Evolutionary conservation across 305 asterid genomes (phyloP).

Genomic region (Rubia tinctorum): DNA sequence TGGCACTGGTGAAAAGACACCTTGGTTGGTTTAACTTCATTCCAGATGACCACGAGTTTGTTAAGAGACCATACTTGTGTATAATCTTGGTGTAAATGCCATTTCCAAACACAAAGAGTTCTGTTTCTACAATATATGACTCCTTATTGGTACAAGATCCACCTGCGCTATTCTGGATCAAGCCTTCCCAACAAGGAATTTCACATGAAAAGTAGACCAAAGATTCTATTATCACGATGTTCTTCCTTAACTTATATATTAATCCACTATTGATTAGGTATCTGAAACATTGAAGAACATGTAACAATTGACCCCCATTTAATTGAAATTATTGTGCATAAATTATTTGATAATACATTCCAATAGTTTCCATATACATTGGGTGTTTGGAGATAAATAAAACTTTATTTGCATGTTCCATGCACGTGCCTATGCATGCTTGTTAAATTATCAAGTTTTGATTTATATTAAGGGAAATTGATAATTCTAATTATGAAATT

Average conservation of each 20-base stretch:
- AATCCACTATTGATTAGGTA: conserved; percentile 55
- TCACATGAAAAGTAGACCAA: conserved; percentile 77
- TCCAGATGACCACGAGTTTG: conserved; percentile 62
- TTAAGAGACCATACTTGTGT: conserved; percentile 55
- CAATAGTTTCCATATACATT: too few species aligned
- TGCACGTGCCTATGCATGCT: too few species aligned
- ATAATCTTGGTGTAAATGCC: conserved; percentile 44
- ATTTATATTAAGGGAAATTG: too few species aligned
- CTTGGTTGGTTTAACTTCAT: conserved; percentile 52
- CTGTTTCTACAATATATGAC: conserved; percentile 72
- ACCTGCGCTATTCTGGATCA: conserved; percentile 46
- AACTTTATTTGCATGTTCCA: too few species aligned
- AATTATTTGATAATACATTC: too few species aligned
- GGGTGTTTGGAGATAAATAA: too few species aligned
- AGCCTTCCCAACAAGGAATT: conserved; percentile 69
- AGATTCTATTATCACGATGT: conserved; percentile 51
- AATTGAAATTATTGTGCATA: too few species aligned
- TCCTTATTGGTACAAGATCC: conserved; percentile 76
- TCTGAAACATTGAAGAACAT: conserved; percentile 33
- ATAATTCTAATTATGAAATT: too few species aligned
- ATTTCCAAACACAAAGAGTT: conserved; percentile 71
- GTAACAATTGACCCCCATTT: too few species aligned
- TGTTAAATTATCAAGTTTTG: too few species aligned
- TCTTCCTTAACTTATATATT: conserved; percentile 53
- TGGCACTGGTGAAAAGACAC: conserved; percentile 70